A percentile compares a stretch with the other conserved stretches of the same genome.
These are phyloP conservation scores for Agrostemma githago DNA, from an alignment of 148 eudicot genomes.

Conservation along the genomic window DNA sequence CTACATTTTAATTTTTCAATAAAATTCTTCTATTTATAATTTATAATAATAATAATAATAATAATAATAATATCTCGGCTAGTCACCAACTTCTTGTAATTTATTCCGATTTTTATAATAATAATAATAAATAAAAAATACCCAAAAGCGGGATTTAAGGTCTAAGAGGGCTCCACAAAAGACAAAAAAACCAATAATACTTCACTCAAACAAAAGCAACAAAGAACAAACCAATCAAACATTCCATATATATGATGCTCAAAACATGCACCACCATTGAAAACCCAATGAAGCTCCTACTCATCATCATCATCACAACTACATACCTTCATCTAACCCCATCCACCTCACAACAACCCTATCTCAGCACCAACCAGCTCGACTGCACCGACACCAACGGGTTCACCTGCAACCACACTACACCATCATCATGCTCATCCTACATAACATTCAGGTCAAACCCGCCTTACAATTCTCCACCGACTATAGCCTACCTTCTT, in stretches of 20 bases:
- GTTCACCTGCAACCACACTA: constrained; percentile 41
- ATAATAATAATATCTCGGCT: no score
- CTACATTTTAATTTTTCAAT: no score
- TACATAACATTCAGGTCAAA: constrained; percentile 66
- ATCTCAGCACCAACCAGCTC: constrained; percentile 59
- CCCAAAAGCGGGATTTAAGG: not conserved
- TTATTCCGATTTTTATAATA: no score
- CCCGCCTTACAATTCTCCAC: constrained; percentile 37
- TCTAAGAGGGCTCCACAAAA: not conserved
- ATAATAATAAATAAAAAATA: not conserved
- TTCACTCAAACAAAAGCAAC: not conserved
- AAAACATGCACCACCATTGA: not conserved
- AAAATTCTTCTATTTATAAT: no score
- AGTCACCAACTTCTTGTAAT: no score
- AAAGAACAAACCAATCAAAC: not conserved
- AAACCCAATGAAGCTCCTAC: not conserved
- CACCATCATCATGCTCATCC: constrained; percentile 38
- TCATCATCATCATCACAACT: constrained; percentile 1
- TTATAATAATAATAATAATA: no score
- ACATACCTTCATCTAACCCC: constrained; percentile 16
- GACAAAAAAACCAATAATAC: not conserved
- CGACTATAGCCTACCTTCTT: constrained; percentile 48
- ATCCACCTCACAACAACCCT: constrained; percentile 45
- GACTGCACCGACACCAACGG: constrained; percentile 42
- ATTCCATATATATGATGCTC: not conserved